Evolutionary conservation across 805 yeast genomes (phyloP), one percentile per base, ranked within the genome.

Genomic region (Metschnikowia cubensis): DNA sequence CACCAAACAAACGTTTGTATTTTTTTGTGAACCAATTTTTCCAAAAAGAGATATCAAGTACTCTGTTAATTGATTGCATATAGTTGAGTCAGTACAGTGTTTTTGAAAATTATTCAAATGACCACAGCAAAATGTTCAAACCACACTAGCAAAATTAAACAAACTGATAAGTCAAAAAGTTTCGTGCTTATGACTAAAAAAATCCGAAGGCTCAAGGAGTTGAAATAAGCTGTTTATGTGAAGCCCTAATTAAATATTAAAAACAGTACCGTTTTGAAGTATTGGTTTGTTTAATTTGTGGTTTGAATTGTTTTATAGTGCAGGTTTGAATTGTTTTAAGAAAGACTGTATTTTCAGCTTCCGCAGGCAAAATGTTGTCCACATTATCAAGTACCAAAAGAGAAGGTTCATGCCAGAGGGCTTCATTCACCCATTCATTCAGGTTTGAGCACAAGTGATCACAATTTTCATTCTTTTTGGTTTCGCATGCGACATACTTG

Each of bases 371-470:
- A 13, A 91, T 59, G 51, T 80, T 76, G 56, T 91, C 96, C 14
- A 89, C 63, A 54, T 90, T 89, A 57, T 92, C 98, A 18, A 92
- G 64, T 0, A 91, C 68, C 2, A 92, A 61, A 2, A 89, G 68
- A 1, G 91, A 74, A 0, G 97, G 97, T 14, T 86, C 75, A 61
- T 83, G 79, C 96, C 96, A 89, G 17, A 80, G 79, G 49, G 81
- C 81, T 50, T 67, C 77, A 56, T 67, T 77, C 60, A 76, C 64
- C 75, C 78, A 74, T 50, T 68, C 69, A 56, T 61, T 61, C 53
- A 74, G 62, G 25, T 73, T 69, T 51, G 73, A 79, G 55, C 78
- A 73, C 33, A 83, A 62, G 15, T 67, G 69, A 13, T 71, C 69
- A 17, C 75, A 64, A 22, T 74, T 76, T 55, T 85, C 90, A 54